phyloP scores from a whole-genome alignment of 2,329 filamentous ascomycete genomes.

The Trichoderma simmonsii region DNA sequence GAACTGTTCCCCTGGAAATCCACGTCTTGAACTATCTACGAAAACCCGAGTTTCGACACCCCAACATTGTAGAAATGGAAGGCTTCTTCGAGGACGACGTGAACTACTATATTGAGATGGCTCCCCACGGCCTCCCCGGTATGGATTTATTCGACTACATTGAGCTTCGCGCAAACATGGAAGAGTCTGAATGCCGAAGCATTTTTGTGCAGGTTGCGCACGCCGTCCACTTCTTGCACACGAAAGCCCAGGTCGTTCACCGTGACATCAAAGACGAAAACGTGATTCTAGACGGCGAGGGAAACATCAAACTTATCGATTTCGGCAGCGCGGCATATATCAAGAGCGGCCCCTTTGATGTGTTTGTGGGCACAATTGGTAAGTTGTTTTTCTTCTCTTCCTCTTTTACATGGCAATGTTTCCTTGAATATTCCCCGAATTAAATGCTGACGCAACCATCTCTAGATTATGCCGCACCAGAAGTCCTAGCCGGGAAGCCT shows the following conservation, averaged over 20 bases:
- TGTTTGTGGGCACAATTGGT: slow-evolving; percentile 99
- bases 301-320: slow-evolving; percentile 94
- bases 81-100: slow-evolving; percentile 74
- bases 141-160: slow-evolving; percentile 99
- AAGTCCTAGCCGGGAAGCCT: slow-evolving; percentile 86
- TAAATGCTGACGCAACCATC: slow-evolving; percentile 1
- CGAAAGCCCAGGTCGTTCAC: slow-evolving; percentile 86
- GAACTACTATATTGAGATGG: slow-evolving; percentile 99
- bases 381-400: slow-evolving; percentile 34
- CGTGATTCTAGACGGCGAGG: slow-evolving; percentile 91
- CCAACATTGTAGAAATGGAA: slow-evolving; percentile 71
- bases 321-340: slow-evolving; percentile 98
- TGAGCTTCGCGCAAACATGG: slow-evolving; percentile 93
- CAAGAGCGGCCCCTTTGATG: slow-evolving; percentile 96
- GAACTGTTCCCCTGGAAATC: slow-evolving; percentile 94
- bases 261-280: slow-evolving; percentile 99
- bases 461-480: slow-evolving; percentile 94
- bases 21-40: slow-evolving; percentile 93
- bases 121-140: slow-evolving; percentile 87
- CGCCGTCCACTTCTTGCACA: slow-evolving; percentile 88
- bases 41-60: slow-evolving; percentile 63
- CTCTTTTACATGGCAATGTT: background rate
- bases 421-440: background rate
- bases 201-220: slow-evolving; percentile 93
- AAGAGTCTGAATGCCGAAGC: slow-evolving; percentile 86